Evolutionary conservation across 2,329 filamentous ascomycete species (phyloP), one percentile per base, ranked within the genome.

Genomic region (Phoma sp.): DNA sequence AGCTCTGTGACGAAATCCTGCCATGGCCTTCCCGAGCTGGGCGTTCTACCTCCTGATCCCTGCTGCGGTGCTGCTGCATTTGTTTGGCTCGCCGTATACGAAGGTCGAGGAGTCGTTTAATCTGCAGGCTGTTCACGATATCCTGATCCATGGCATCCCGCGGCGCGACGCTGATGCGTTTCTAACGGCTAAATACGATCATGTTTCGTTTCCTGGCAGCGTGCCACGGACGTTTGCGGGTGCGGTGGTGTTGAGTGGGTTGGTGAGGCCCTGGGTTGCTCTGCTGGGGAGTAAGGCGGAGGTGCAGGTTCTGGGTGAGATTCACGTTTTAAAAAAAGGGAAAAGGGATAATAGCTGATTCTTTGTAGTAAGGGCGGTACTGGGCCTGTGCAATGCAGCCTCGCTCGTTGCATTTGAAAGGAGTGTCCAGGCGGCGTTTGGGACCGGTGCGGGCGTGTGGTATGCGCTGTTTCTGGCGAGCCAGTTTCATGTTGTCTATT

Each of bases 51-150:
- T 66, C 19, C 67, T 75, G 13, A 72, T 74, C 24, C 72, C 73
- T 4, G 45, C 57, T 4, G 58, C 68, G 43, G 59, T 74, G 54
- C 73, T 90, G 55, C 51, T 89, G 50, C 91, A 96, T 75, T 85
- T 96, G 51, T 70, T 86, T 58, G 73, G 87, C 22, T 86, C 93
- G 10, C 95, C 95, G 0, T 94, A 96, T 79, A 97, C 93, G 53
- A 99, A 99, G 76, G 95, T 99, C 56, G 95, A 99, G 76, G 95
- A 99, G 77, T 98, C 94, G 0, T 98, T 99, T 84, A 96, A 96
- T 74, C 86, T 98, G 55, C 95, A 99, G 75, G 95, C 95, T 6
- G 85, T 88, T 3, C 95, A 98, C 76, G 95, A 99, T 74, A 89
- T 99, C 32, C 76, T 96, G 56, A 84, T 85, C 33, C 92, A 95